Evolutionary conservation across 352 stramenopile species (phyloP).

Genomic region (Phytopythium delawarense): DNA sequence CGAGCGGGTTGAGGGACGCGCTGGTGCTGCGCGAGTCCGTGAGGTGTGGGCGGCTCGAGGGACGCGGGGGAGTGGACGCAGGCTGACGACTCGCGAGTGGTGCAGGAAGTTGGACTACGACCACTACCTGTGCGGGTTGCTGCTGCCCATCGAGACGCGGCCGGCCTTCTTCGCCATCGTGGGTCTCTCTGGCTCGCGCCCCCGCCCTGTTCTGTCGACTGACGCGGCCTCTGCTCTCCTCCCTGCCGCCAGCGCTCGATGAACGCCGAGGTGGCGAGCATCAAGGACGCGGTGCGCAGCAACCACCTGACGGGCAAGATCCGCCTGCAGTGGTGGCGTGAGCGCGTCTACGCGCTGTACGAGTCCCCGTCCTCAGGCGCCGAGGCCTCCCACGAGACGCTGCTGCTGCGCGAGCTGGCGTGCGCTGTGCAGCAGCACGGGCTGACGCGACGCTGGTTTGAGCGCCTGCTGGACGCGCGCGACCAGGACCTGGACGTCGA

Average conservation of each 20-base stretch:
- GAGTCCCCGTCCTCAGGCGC: constrained; percentile 9
- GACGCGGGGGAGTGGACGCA: background rate
- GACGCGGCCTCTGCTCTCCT: background rate
- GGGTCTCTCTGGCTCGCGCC: background rate
- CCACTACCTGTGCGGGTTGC: constrained; percentile 70
- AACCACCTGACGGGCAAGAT: constrained; percentile 87
- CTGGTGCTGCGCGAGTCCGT: constrained; percentile 38
- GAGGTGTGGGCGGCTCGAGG: constrained; percentile 17
- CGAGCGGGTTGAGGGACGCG: constrained; percentile 12
- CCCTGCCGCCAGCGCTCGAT: constrained; percentile 56
- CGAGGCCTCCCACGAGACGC: constrained; percentile 33
- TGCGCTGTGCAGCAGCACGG: constrained; percentile 61
- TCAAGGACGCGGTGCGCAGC: constrained; percentile 85
- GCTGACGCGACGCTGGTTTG: constrained; percentile 89
- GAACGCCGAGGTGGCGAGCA: constrained; percentile 88
- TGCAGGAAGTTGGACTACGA: constrained; percentile 82
- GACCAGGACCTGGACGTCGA: constrained; percentile 85
- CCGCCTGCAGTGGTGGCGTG: constrained; percentile 91
- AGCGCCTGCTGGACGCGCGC: constrained; percentile 87
- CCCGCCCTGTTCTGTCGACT: too few species aligned
- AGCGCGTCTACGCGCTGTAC: constrained; percentile 78
- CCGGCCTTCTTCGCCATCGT: constrained; percentile 82
- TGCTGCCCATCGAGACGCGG: constrained; percentile 62
- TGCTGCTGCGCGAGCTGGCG: constrained; percentile 65
- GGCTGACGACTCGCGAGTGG: background rate